phyloP scores from a whole-genome alignment of 2,329 filamentous ascomycete species.

The Diaporthe sp. region DNA sequence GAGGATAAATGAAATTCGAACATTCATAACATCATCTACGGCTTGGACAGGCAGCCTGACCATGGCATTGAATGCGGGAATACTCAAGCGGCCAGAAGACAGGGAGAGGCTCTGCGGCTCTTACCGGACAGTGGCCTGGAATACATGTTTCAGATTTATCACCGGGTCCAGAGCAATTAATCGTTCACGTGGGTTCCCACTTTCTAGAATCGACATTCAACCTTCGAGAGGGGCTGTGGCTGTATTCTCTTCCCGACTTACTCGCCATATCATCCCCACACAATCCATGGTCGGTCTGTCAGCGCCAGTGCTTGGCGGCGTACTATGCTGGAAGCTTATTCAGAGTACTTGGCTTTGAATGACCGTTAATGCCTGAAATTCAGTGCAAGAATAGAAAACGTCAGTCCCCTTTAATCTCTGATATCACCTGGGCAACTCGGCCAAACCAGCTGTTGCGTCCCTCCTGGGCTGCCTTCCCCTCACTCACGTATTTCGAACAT shows the following conservation, averaged over 20 bases:
- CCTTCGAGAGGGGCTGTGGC: not conserved
- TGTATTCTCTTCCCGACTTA: not conserved
- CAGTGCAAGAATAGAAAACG: not conserved
- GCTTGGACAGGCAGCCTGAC: not conserved
- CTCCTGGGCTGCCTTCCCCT: too few relatives aligned
- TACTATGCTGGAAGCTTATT: not conserved
- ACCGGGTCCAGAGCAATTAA: not conserved
- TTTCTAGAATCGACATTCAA: not conserved
- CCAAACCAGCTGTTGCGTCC: too few relatives aligned
- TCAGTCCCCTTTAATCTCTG: not conserved
- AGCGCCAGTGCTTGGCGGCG: not conserved
- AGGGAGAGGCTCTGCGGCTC: constrained; percentile 11
- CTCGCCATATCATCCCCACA: not conserved
- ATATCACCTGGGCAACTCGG: not conserved
- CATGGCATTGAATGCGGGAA: too few relatives aligned
- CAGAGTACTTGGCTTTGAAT: too few relatives aligned
- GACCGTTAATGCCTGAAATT: not conserved
- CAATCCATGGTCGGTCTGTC: not conserved
- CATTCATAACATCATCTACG: not conserved
- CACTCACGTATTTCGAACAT: too few relatives aligned
- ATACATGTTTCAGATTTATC: not conserved
- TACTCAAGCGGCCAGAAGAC: not conserved
- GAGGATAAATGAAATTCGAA: rapidly evolving
- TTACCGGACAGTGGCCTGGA: not conserved
- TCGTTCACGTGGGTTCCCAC: not conserved